A percentile compares a stretch with the other conserved stretches of the same genome.
phyloP scores from a whole-genome alignment of 352 stramenopile species.

The Pythium rhizo-oryzae region DNA sequence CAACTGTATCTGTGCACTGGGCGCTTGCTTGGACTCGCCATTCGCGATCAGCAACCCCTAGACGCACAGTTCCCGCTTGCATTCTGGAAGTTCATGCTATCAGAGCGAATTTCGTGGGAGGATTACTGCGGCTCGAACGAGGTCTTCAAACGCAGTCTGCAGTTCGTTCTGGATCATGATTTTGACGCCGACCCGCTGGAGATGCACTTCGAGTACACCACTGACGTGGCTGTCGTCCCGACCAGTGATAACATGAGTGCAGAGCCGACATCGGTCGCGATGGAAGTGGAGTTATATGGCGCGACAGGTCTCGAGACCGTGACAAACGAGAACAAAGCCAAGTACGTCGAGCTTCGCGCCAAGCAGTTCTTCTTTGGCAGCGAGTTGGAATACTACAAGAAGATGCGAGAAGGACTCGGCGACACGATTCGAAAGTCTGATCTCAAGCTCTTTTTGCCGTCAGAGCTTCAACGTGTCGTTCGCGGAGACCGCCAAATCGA shows the following conservation, averaged over 20 bases:
- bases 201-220: conserved; percentile 72
- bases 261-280: conserved; percentile 28
- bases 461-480: conserved; percentile 56
- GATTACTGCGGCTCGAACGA: conserved; percentile 62
- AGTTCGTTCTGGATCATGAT: conserved; percentile 69
- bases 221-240: conserved; percentile 42
- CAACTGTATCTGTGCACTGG: conserved; percentile 69
- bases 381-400: conserved; percentile 58
- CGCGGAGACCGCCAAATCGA: conserved; percentile 58
- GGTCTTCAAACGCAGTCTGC: conserved; percentile 60
- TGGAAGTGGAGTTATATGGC: conserved; percentile 66
- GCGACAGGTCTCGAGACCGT: conserved; percentile 39
- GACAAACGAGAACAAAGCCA: conserved; percentile 70
- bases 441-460: conserved; percentile 58
- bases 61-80: conserved; percentile 56
- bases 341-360: conserved; percentile 65
- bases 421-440: conserved; percentile 58
- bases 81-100: conserved; percentile 73
- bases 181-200: conserved; percentile 59
- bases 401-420: conserved; percentile 57
- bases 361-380: conserved; percentile 68
- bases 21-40: conserved; percentile 62
- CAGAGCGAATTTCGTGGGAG: conserved; percentile 53
- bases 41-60: conserved; percentile 73
- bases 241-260: neutral